Base-by-base conservation (phyloP, 768 basidiomycete genomes). In the Tricholoma furcatifolium region DNA sequence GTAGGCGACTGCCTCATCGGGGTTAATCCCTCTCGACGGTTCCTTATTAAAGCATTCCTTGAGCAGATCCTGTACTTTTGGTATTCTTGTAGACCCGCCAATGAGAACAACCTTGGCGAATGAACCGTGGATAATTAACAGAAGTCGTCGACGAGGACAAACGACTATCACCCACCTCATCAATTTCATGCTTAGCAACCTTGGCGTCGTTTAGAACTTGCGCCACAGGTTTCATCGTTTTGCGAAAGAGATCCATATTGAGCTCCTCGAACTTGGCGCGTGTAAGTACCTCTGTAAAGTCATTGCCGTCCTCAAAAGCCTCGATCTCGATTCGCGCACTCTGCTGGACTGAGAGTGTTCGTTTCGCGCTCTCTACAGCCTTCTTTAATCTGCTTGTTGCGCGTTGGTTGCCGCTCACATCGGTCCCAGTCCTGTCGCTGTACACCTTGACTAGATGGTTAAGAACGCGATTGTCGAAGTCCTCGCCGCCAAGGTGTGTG, bases 221-320 rank as follows among this genome's bases (percentile, higher is more conserved):
- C 72, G 98, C 95, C 56, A 98, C 96, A 57, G 96, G 96, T 79
- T 95, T 95, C 92, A 98, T 93, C 31, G 96, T 99, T 83, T 96
- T 96, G 66, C 96, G 83, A 90, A 99, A 99, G 47, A 98, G 84
- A 65, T 99, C 96, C 78, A 97, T 88, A 84, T 96, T 97, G 60
- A 98, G 81, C 71, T 98, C 95, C 72, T 98, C 96, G 68, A 99
- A 98, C 75, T 97, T 98, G 77, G 96, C 96, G 50, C 96, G 86
- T 47, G 96, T 98, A 31, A 98, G 83, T 5, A 91, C 92, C 80
- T 98, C 96, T 32, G 93, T 91, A 65, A 98, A 93, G 78, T 99
- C 96, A 62, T 96, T 95, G 58, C 96, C 96, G 62, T 86, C 84
- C 71, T 95, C 94, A 73, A 98, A 98, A 23, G 84, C 83, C 74